Evolutionary conservation across 2,329 filamentous ascomycete genomes (phyloP).

Genomic region (Cryphonectria carpinicola): DNA sequence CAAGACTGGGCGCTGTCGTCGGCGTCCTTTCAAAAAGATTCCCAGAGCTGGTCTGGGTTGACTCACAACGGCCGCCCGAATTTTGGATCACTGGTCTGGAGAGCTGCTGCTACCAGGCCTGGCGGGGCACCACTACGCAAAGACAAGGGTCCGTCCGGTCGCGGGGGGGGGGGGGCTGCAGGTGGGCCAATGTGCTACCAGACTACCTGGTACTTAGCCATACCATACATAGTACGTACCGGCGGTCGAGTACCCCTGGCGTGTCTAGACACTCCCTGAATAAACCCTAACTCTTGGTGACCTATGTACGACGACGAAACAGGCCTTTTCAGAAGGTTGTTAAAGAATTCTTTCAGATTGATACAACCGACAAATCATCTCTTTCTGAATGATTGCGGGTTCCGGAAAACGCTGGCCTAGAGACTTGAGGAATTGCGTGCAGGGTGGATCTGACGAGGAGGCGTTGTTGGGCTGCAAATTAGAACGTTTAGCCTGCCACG

Average conservation of each 20-base stretch:
- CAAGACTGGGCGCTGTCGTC: slow-evolving; percentile 3
- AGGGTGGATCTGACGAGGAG: slow-evolving; percentile 10
- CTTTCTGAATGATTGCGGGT: not conserved
- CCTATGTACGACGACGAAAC: not conserved
- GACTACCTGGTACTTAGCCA: not conserved
- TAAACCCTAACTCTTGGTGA: not conserved
- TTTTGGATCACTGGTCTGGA: slow-evolving; percentile 20
- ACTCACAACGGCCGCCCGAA: slow-evolving; percentile 23
- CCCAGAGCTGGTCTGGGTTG: slow-evolving; percentile 21
- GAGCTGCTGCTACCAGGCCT: slow-evolving; percentile 8
- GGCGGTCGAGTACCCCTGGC: not conserved
- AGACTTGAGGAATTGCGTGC: not conserved
- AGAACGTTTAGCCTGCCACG: slow-evolving; percentile 21
- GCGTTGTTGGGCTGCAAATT: slow-evolving; percentile 10
- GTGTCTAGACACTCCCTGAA: not conserved
- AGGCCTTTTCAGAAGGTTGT: not conserved
- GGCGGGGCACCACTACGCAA: slow-evolving; percentile 13
- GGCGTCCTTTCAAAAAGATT: slow-evolving; percentile 7
- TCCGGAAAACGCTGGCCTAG: not conserved
- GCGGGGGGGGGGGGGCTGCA: slow-evolving; percentile 13
- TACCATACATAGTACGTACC: not conserved
- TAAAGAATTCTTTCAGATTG: no score
- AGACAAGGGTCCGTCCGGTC: slow-evolving; percentile 7
- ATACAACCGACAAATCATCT: not conserved
- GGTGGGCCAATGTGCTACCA: not conserved